A percentile compares a stretch with the other conserved stretches of the same genome.
These are phyloP conservation scores for Alternaria arborescens DNA, from an alignment of 2,329 filamentous ascomycete species.

Conservation along the genomic window DNA sequence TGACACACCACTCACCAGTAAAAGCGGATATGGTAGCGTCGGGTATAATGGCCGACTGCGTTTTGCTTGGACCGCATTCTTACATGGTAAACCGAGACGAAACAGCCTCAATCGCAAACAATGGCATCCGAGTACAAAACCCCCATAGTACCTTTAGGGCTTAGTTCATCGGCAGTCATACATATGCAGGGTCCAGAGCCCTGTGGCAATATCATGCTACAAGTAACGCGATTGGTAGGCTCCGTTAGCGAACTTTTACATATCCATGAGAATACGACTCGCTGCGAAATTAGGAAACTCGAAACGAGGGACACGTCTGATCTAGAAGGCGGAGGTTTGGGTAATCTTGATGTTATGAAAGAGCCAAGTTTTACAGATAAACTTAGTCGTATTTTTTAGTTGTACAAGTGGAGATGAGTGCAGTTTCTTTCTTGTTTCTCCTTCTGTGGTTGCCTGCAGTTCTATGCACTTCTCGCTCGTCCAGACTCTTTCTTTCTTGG, in stretches of 20 bases:
- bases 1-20: neutral
- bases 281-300: conserved; percentile 10
- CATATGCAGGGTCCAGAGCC: neutral
- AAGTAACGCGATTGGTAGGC: conserved; percentile 1
- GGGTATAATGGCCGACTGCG: neutral
- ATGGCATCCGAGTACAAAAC: neutral
- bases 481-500: neutral
- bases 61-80: neutral
- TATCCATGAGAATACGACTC: neutral
- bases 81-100: neutral
- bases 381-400: neutral
- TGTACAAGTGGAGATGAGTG: neutral
- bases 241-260: conserved; percentile 5
- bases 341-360: conserved; percentile 3
- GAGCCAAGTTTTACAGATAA: neutral
- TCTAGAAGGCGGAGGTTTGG: neutral
- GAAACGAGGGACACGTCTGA: conserved; percentile 1
- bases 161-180: neutral
- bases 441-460: neutral
- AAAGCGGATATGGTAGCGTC: neutral
- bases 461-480: neutral
- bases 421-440: neutral
- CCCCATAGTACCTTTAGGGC: neutral
- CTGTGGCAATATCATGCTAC: neutral
- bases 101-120: neutral